Evolutionary conservation across 495 filamentous ascomycete genomes (phyloP).

Genomic region (Ramalina peruviana): DNA sequence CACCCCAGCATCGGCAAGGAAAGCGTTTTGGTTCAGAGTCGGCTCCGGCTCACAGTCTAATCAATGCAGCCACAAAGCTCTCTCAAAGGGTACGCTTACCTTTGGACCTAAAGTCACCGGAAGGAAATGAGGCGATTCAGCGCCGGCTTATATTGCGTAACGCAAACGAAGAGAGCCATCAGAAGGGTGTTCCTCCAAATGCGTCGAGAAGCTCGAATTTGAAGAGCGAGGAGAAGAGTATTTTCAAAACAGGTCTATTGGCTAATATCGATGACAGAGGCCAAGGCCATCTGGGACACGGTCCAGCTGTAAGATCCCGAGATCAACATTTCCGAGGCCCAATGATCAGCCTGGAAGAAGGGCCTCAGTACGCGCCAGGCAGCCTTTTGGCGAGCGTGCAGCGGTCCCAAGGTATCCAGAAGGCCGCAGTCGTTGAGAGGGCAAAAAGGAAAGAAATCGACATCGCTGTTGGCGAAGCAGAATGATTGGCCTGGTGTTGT

Average conservation of each 20-base stretch:
- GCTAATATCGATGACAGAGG: conserved; percentile 2
- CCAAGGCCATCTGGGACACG: conserved; percentile 21
- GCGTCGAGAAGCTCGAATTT: no score
- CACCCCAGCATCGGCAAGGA: conserved; percentile 62
- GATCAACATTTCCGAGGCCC: conserved; percentile 36
- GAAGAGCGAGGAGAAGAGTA: no score
- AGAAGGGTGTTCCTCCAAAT: no score
- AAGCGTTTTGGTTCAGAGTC: conserved; percentile 50
- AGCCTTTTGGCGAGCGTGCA: conserved; percentile 35
- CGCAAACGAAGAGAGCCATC: no score
- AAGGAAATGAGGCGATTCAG: no score
- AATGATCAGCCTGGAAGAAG: conserved; percentile 40
- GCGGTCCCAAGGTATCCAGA: not conserved
- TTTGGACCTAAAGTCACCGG: no score
- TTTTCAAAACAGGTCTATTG: conserved; percentile 5
- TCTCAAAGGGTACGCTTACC: no score
- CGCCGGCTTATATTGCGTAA: no score
- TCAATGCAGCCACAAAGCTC: conserved; percentile 50
- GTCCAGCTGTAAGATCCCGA: conserved; percentile 40
- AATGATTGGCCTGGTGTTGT: not conserved
- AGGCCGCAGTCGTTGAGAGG: conserved; percentile 17
- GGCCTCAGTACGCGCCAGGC: conserved; percentile 38
- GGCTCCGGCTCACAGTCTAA: conserved; percentile 35
- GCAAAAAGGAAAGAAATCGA: conserved; percentile 19
- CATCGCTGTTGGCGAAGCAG: conserved; percentile 13